Percentiles rank a stretch among this genome's conserved stretches.
Conservation (phyloP, 1,284 basidiomycete species). For the Ustilago sp. region DNA sequence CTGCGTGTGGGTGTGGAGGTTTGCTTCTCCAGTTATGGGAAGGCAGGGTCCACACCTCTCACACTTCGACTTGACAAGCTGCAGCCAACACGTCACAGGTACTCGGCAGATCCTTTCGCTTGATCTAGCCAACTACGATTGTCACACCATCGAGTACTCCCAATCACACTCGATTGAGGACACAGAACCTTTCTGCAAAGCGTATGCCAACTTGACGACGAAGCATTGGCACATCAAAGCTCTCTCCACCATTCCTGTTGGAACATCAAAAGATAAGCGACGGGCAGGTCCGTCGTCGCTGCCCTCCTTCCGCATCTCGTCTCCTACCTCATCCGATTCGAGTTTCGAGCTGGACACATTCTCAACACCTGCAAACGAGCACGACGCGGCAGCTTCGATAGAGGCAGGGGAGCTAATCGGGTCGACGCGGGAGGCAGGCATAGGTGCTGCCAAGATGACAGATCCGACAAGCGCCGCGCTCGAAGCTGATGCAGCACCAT, state of each 20-base stretch:
- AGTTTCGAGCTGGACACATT: constrained; percentile 40
- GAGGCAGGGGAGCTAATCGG: neutral
- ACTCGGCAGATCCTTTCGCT: neutral
- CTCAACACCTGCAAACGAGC: constrained; percentile 15
- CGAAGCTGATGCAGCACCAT: neutral
- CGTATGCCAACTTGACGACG: neutral
- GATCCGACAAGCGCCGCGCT: constrained; percentile 21
- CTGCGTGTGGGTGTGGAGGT: constrained; percentile 18
- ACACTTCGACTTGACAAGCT: neutral
- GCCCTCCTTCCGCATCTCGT: constrained; percentile 42
- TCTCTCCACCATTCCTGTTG: constrained; percentile 20
- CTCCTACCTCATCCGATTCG: constrained; percentile 26
- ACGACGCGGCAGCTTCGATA: neutral
- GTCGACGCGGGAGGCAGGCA: neutral
- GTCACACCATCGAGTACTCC: neutral
- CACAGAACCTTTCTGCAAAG: neutral
- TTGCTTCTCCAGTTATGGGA: neutral
- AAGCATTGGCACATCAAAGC: neutral
- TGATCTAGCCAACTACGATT: neutral
- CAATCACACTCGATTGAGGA: neutral
- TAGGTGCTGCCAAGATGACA: constrained; percentile 17
- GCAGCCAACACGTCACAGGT: neutral
- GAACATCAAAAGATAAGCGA: constrained; percentile 15
- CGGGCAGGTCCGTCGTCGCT: constrained; percentile 29
- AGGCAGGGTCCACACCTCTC: constrained; percentile 13